Base-by-base conservation (phyloP, 768 basidiomycete genomes). In the Stropharia rugosoannulata region DNA sequence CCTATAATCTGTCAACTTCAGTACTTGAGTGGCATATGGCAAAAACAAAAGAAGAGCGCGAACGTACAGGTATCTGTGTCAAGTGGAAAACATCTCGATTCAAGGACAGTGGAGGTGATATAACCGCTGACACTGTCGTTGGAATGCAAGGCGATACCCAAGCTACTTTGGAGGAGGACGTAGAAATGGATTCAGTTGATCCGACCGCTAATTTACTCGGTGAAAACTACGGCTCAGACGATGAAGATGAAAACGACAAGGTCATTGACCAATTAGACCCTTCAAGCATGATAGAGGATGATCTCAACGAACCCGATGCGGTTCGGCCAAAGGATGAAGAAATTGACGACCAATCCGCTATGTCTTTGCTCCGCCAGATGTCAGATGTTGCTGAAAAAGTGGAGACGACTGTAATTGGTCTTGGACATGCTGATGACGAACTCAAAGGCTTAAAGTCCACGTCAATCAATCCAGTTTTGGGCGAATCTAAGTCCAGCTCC, bases 21-120 rank as follows among this genome's bases (percentile, higher is more conserved):
- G 88, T 94, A 18, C 80, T 91, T 6, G 89, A 93, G 62, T 99
- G 94, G 93, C 93, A 96, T 67, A 78, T 81, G 49, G 85, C 89
- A 19, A 80, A 77, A 10, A 77, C 78, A n/a, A 73, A 73, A 18
- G 86, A 86, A 61, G 84, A 86, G 56, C 82, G 92, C 39, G 70
- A 85, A 2, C 73, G 70, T 3, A 76, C 80, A 29, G 92, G 92
- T 13, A 86, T 87, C 38, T 85, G 82, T 64, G 81, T 85, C 37
- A 79, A 81, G 55, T 87, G 85, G 86, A 85, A 75, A 60, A 79
- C 75, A 19, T 75, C 80, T 5, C 67, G 68, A 36, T 67, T 70
- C 25, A 73, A 72, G 41, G 78, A 79, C 11, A 66, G 72, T 55
- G 71, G 70, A 6, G 63, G 70, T 16, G 76, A 76, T 16, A 62